Percentiles rank a stretch among this genome's conserved stretches.
phyloP scores from a whole-genome alignment of 441 rosid species.

The Monsonia emarginata region DNA sequence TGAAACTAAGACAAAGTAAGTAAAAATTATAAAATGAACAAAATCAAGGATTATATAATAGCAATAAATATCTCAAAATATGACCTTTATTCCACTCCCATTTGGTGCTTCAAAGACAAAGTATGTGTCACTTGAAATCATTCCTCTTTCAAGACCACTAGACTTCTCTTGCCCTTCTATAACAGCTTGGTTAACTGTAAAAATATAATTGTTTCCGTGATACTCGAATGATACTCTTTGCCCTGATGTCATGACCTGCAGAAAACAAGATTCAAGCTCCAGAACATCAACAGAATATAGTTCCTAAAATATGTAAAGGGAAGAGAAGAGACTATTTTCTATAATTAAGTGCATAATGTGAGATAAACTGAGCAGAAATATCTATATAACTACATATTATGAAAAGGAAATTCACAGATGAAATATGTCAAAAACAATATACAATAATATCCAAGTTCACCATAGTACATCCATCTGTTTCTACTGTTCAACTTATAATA shows the following conservation, averaged over 20 bases:
- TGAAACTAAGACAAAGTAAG: neutral
- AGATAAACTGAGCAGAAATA: neutral
- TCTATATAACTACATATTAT: no score
- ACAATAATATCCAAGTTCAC: neutral
- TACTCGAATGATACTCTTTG: conserved; percentile 79
- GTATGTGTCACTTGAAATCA: conserved; percentile 62
- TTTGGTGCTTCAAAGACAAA: conserved; percentile 79
- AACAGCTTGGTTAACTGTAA: conserved; percentile 69
- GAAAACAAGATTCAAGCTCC: conserved; percentile 9
- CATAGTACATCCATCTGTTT: neutral
- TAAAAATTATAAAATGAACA: neutral
- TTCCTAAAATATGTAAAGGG: neutral
- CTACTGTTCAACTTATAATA: neutral
- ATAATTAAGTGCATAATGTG: neutral
- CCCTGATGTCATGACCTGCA: conserved; percentile 85
- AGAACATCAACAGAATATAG: neutral
- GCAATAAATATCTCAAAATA: conserved; percentile 10
- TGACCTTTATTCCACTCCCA: conserved; percentile 89
- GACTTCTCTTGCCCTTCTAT: conserved; percentile 63
- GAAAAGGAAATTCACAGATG: no score
- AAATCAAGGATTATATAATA: neutral
- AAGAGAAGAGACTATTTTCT: neutral
- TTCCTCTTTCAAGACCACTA: conserved; percentile 67
- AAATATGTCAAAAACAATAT: no score
- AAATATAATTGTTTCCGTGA: conserved; percentile 82